Evolutionary conservation across 371 early-diverging fungal genomes (phyloP), one percentile per base, ranked within the genome.

Genomic region (Batkoa obscura): DNA sequence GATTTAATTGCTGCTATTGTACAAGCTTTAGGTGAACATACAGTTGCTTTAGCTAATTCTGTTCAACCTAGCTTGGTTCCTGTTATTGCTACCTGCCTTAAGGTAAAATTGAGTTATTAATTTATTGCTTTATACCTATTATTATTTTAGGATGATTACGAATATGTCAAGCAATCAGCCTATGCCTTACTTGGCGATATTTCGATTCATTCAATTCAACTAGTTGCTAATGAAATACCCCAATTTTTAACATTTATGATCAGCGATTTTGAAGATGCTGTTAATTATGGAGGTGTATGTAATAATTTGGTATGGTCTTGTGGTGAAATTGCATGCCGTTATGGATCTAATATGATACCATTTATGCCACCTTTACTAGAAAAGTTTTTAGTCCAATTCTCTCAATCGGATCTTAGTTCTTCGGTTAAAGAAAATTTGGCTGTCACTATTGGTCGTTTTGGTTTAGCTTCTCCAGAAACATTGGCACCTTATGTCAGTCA

Each of bases 261-360:
- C 57, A 63, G 73, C 49, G 67, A 68, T 32, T n/a, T n/a, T n/a
- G n/a, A n/a, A n/a, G n/a, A n/a, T n/a, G n/a, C n/a, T n/a, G n/a
- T n/a, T n/a, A 73, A 76, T 9, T 68, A 72, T 56, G 75, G 79
- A 34, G 75, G 78, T 38, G 85, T 82, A 10, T 79, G 83, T 64
- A 96, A 92, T 66, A 96, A 96, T 64, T 94, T 94, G 0, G 75
- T 83, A 6, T 96, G 97, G 97, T 86, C 94, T 0, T 79, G 79
- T 0, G 97, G 94, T 34, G 96, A 96, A 72, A 85, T 95, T 56
- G 83, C 92, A 1, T 67, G 92, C 30, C 77, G 86, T 66, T 78
- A 75, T 56, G 70, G 73, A 45, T 63, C 63, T 34, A 59, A 63
- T 10, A 60, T 64, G 64, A 31, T 10, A 39, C 47, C 15, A 48